Evolutionary conservation across 352 stramenopile species (phyloP).

Genomic region (Poterioochromonas sp.): DNA sequence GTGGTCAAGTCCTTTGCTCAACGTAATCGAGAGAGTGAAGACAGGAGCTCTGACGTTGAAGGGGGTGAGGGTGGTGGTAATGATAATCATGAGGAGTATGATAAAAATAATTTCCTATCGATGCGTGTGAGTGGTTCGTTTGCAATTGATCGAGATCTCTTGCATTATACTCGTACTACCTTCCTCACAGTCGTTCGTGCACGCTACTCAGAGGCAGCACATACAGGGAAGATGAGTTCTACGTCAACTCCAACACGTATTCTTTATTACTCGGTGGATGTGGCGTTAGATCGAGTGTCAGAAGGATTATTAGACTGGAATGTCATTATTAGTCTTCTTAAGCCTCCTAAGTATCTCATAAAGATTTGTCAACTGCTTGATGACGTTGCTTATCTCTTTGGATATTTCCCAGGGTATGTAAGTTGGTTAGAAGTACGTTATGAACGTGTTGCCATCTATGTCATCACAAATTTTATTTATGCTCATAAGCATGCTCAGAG

Average conservation of each 20-base stretch:
- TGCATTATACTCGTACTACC: background rate
- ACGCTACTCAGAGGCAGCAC: background rate
- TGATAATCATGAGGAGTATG: too few relatives aligned
- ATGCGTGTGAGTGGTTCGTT: background rate
- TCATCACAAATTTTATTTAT: slow-evolving; percentile 21
- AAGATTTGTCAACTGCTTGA: background rate
- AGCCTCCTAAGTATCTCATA: background rate
- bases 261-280: background rate
- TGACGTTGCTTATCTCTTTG: background rate
- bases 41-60: too few relatives aligned
- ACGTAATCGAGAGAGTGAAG: background rate
- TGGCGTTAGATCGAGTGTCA: background rate
- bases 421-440: background rate
- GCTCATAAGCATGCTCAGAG: slow-evolving; percentile 29
- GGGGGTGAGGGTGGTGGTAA: too few relatives aligned
- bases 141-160: background rate
- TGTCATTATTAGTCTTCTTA: background rate
- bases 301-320: background rate
- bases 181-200: background rate
- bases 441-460: slow-evolving; percentile 12
- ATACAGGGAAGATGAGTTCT: background rate
- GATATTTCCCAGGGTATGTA: background rate
- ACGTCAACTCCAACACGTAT: background rate
- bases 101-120: too few relatives aligned
- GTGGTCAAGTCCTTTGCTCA: background rate